Evolutionary conservation across 164 flowering plant species (phyloP), one percentile per base, ranked within the genome.

Genomic region (Dillenia suffruticosa): DNA sequence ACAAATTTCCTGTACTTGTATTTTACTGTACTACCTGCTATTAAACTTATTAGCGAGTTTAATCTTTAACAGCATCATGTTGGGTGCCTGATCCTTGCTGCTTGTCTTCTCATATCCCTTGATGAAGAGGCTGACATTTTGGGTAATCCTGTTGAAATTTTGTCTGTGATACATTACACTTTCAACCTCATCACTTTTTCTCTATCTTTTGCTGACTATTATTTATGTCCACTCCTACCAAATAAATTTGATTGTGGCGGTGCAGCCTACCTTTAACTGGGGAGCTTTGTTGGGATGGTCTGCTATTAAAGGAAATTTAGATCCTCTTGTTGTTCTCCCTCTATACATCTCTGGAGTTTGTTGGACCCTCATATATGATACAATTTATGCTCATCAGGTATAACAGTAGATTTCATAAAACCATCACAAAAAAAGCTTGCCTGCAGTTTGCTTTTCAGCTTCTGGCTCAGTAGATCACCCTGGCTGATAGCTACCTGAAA

Each of bases 341-440:
- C 72, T 92, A 47, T 95, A 92, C 63, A 10, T 70, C 44, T 86
- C 97, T 72, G 99, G 97, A 67, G 90, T 92, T 11, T 92, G 62
- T 62, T 95, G 99, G 97, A 95, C 99, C 17, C 92, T 95, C 55
- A 92, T 95, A n/a, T 95, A 95, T 78, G 97, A 95, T 72, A 95
- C 97, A 12, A 92, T 95, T 64, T 95, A 95, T 81, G 99, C 99
- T 53, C 99, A 95, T 79, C 97, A 95, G 99, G 99, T 92, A 76
- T 10, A 46, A 26, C 9, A 53, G 14, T 24, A 68, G n/a, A 63
- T 14, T 12, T 46, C 8, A n/a, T 51, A 10, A 61, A 15, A 19
- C 22, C 16, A 15, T 54, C 22, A 32, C 40, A 32, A 32, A 32
- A 32, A 32, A 32, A 32, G 7, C 40, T 32, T 32, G 40, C 5